phyloP scores from a whole-genome alignment of 2,329 filamentous ascomycete genomes.

The Xylariaceae sp. region DNA sequence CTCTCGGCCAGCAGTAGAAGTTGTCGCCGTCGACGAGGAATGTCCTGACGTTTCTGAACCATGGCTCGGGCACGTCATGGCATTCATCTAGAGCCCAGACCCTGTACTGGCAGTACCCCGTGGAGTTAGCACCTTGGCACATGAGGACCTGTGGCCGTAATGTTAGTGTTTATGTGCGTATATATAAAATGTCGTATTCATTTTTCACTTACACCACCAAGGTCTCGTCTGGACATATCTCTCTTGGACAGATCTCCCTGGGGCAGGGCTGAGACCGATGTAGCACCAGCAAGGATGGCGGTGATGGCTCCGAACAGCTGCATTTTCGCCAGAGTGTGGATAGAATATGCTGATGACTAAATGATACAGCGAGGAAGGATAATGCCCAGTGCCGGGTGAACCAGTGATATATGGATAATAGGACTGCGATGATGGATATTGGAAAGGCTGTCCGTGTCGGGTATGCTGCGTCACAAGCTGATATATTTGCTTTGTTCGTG shows the following conservation, averaged over 20 bases:
- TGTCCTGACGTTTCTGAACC: slow-evolving; percentile 39
- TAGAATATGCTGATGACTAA: slow-evolving; percentile 5
- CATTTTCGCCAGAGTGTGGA: slow-evolving; percentile 18
- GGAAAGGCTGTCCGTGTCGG: neutral
- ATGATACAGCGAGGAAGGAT: slow-evolving; percentile 3
- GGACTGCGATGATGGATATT: neutral
- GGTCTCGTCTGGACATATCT: slow-evolving; percentile 36
- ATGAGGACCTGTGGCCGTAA: slow-evolving; percentile 38
- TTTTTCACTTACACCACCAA: slow-evolving; percentile 42
- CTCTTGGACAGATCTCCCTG: no score
- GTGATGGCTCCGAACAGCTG: slow-evolving; percentile 22
- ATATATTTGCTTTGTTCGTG: no score
- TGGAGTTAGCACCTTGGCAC: slow-evolving; percentile 46
- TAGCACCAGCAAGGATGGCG: slow-evolving; percentile 20
- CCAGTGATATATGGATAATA: neutral
- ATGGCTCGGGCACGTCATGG: slow-evolving; percentile 39
- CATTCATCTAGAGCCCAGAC: slow-evolving; percentile 41
- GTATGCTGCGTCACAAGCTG: no score
- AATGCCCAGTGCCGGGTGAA: no score
- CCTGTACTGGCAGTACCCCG: slow-evolving; percentile 40
- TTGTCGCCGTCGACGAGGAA: slow-evolving; percentile 46
- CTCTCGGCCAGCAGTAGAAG: slow-evolving; percentile 44
- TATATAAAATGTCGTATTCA: neutral
- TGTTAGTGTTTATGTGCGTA: slow-evolving; percentile 1
- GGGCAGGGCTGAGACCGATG: slow-evolving; percentile 23